Conservation (phyloP, 805 yeast genomes). For the Komagataella pastoris region DNA sequence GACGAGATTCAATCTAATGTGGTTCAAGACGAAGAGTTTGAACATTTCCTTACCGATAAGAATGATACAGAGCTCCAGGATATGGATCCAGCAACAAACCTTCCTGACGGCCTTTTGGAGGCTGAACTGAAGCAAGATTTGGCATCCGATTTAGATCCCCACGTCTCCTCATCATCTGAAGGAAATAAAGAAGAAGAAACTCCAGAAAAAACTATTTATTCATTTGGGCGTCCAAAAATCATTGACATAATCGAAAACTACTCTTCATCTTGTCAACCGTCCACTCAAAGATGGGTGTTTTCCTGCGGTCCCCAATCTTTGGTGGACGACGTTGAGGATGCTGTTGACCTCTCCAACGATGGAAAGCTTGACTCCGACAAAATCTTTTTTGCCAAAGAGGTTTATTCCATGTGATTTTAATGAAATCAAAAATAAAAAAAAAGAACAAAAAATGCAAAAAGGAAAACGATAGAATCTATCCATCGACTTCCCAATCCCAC, state of each 20-base stretch:
- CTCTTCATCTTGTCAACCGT: constrained; percentile 16
- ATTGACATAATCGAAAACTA: constrained; percentile 15
- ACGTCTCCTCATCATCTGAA: constrained; percentile 1
- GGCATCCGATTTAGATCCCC: not conserved
- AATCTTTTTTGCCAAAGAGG: not conserved
- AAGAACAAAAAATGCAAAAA: not conserved
- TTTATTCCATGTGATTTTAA: not conserved
- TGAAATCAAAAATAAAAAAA: no score
- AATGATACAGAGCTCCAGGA: constrained; percentile 3
- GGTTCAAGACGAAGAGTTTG: constrained; percentile 1
- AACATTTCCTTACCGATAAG: constrained; percentile 3
- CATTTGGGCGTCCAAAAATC: constrained; percentile 31
- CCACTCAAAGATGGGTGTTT: constrained; percentile 34
- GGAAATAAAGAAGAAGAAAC: constrained; percentile 4
- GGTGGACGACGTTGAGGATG: constrained; percentile 17
- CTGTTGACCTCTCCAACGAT: not conserved
- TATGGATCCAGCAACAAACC: constrained; percentile 1
- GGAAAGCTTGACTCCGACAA: not conserved
- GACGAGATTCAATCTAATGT: not conserved
- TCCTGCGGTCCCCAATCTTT: constrained; percentile 45
- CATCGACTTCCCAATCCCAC: not conserved
- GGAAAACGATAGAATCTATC: no score
- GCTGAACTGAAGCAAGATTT: constrained; percentile 10
- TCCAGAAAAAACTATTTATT: constrained; percentile 9
- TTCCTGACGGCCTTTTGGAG: constrained; percentile 10